Evolutionary conservation across 805 yeast species (phyloP).

Genomic region (Wickerhamomyces rabaulensis): DNA sequence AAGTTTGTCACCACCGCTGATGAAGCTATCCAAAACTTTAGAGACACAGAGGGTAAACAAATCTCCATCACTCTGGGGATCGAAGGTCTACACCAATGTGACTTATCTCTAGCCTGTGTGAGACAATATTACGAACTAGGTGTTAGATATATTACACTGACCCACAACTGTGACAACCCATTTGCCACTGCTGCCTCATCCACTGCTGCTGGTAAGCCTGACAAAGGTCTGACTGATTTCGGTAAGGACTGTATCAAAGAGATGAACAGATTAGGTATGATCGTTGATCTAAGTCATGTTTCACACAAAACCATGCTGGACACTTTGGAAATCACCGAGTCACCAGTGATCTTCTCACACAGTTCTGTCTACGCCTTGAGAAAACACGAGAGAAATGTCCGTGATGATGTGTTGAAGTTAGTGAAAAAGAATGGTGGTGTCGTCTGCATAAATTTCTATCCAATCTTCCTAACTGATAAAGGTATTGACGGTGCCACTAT

Average conservation of each 20-base stretch:
- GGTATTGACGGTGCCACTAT: slow-evolving; percentile 28
- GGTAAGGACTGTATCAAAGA: slow-evolving; percentile 43
- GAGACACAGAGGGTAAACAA: slow-evolving; percentile 21
- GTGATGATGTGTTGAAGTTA: slow-evolving; percentile 38
- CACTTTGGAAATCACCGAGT: slow-evolving; percentile 31
- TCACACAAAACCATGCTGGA: slow-evolving; percentile 44
- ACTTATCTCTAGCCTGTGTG: slow-evolving; percentile 42
- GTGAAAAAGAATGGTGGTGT: slow-evolving; percentile 42
- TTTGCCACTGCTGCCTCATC: slow-evolving; percentile 52
- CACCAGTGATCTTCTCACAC: slow-evolving; percentile 48
- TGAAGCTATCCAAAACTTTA: slow-evolving; percentile 35
- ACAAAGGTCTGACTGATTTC: slow-evolving; percentile 36
- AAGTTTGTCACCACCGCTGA: slow-evolving; percentile 35
- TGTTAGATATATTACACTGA: slow-evolving; percentile 47
- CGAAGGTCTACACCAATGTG: slow-evolving; percentile 51
- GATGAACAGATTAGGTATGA: slow-evolving; percentile 50
- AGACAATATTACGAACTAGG: slow-evolving; percentile 46
- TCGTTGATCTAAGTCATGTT: slow-evolving; percentile 47
- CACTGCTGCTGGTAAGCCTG: slow-evolving; percentile 39
- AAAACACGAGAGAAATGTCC: slow-evolving; percentile 42
- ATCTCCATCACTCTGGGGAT: slow-evolving; percentile 47
- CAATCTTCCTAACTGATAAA: slow-evolving; percentile 29
- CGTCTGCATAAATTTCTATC: slow-evolving; percentile 42
- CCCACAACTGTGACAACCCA: slow-evolving; percentile 54
- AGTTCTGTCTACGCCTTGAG: slow-evolving; percentile 38